phyloP scores from a whole-genome alignment of 2,329 filamentous ascomycete species.

The Torrubiellomyces zombiae region DNA sequence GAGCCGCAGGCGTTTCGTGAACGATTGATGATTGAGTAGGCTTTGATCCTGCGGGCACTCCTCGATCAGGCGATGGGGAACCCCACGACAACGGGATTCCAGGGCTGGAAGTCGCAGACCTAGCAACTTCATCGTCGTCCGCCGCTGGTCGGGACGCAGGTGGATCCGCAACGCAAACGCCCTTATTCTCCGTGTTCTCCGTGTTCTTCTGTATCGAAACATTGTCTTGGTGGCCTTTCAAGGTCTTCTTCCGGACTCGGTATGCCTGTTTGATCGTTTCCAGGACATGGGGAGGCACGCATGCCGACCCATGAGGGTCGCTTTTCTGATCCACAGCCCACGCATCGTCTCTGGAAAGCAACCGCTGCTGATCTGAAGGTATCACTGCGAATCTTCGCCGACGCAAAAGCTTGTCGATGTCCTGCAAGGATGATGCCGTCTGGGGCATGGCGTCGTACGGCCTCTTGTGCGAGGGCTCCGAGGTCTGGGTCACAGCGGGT shows the following conservation, averaged over 20 bases:
- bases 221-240: too few relatives aligned
- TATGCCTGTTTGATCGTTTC: slow-evolving; percentile 13
- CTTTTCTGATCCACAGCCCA: slow-evolving; percentile 17
- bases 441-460: slow-evolving; percentile 10
- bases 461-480: too few relatives aligned
- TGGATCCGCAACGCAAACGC: too few relatives aligned
- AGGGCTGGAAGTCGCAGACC: too few relatives aligned
- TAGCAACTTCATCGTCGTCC: too few relatives aligned
- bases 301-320: slow-evolving; percentile 9
- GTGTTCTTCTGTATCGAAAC: too few relatives aligned
- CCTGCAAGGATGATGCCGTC: slow-evolving; percentile 8
- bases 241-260: background rate
- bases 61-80: slow-evolving; percentile 8
- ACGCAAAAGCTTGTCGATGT: slow-evolving; percentile 10
- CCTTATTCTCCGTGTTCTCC: too few relatives aligned
- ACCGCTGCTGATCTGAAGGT: slow-evolving; percentile 20
- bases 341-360: slow-evolving; percentile 18
- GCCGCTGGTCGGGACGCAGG: too few relatives aligned
- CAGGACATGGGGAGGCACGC: slow-evolving; percentile 20
- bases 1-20: slow-evolving; percentile 12
- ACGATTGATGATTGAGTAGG: slow-evolving; percentile 8
- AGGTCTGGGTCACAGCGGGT: too few relatives aligned
- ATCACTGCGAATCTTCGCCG: slow-evolving; percentile 15
- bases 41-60: background rate
- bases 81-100: too few relatives aligned